Evolutionary conservation across 306 rosid species (phyloP), one percentile per base, ranked within the genome.

Genomic region (Lupinus albus): DNA sequence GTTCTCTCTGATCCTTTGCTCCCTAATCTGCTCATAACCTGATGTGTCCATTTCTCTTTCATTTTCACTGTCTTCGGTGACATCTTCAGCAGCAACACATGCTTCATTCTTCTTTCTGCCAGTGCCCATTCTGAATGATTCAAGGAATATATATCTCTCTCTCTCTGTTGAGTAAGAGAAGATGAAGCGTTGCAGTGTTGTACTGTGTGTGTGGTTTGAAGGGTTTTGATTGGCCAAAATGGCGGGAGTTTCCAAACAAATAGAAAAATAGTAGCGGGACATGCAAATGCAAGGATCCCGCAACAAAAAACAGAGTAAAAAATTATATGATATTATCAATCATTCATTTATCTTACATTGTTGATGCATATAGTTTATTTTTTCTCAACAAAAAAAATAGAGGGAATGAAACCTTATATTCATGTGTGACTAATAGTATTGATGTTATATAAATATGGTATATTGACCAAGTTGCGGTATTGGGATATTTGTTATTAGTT

Each of bases 1-100:
- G 80, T 91, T 91, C 75, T 88, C 91, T 77, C 64, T 88, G 78
- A 91, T 86, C 76, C 89, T 78, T 14, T 65, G 89, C 52, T 81
- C 83, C 77, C 97, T 76, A 39, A 79, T 62, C 25, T 74, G 81
- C 75, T 91, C 91, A 57, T 88, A 91, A 6, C 45, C 18, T 3
- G 79, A 38, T 59, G 8, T 48, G 1, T 20, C 67, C 0, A 32
- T 62, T 53, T 64, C 71, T 0, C 1, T 0, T 41, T 51, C 63
- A 30, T 1, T 21, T 44, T 11, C 15, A 7, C 9, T 3, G 7
- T 6, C 44, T 7, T 11, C 1, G 5, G 2, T 35, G 0, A 9
- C 58, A 1, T 62, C 17, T 35, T 35, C 51, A 1, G 28, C 42
- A 16, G 69, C 4, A 25, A 4, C 4, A 25, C 0, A 25, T 38